These are phyloP conservation scores for Turnera subulata DNA, from an alignment of 345 rosid genomes.

Conservation along the genomic window DNA sequence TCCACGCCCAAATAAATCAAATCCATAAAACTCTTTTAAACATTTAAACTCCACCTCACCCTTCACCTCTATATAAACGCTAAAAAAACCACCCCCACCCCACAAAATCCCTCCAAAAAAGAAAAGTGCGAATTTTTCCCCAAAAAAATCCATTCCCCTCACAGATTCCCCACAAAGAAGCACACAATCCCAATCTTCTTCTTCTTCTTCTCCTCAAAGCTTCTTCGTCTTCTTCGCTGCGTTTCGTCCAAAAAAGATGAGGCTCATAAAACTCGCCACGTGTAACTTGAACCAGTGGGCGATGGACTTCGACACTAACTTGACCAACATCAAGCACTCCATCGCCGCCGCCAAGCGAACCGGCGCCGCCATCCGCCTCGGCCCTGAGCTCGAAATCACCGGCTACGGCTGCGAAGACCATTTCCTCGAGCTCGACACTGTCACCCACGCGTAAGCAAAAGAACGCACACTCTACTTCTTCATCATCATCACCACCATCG, in stretches of 20 bases:
- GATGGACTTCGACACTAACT: slow-evolving; percentile 78
- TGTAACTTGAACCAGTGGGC: slow-evolving; percentile 97
- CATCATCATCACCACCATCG: too few relatives aligned
- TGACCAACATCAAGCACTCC: slow-evolving; percentile 74
- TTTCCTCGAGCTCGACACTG: slow-evolving; percentile 87
- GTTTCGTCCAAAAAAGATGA: slow-evolving; percentile 36
- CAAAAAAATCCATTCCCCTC: background rate
- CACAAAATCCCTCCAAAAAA: background rate
- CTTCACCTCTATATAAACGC: background rate
- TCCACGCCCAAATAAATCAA: background rate
- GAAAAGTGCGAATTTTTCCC: background rate
- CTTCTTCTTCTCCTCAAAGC: background rate
- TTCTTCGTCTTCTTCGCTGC: background rate
- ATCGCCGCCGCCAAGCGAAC: slow-evolving; percentile 58
- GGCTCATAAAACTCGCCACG: slow-evolving; percentile 75
- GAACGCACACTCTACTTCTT: too few relatives aligned
- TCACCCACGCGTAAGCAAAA: slow-evolving; percentile 73
- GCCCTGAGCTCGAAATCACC: slow-evolving; percentile 94
- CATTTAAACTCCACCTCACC: too few relatives aligned
- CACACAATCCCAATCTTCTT: background rate
- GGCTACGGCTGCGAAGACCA: slow-evolving; percentile 99
- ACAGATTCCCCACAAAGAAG: background rate
- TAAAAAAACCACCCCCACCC: background rate
- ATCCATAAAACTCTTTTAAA: too few relatives aligned
- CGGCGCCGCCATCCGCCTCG: slow-evolving; percentile 83